Conservation (phyloP, 768 basidiomycete genomes). For the Pilatotrama ljubarskyi region DNA sequence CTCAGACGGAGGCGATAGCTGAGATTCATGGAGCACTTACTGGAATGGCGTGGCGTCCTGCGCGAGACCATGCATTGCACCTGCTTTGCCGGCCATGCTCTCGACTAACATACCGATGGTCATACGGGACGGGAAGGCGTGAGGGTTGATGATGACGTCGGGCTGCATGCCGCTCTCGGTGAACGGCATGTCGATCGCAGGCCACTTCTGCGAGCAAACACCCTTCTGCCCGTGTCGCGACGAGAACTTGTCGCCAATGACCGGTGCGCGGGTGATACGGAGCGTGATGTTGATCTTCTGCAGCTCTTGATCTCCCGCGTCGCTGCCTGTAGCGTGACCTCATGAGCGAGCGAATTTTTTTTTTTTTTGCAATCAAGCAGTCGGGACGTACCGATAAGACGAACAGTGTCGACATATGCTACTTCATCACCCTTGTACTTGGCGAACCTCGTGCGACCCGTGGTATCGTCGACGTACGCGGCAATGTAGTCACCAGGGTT, state of each 20-base stretch:
- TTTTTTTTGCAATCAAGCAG: not conserved
- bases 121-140: constrained; percentile 99
- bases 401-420: constrained; percentile 87
- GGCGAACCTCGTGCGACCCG: constrained; percentile 77
- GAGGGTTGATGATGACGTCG: constrained; percentile 99
- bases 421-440: constrained; percentile 98
- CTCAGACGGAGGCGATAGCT: not conserved
- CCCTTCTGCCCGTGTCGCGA: constrained; percentile 99
- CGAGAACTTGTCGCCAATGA: constrained; percentile 99
- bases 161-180: constrained; percentile 98
- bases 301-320: constrained; percentile 82
- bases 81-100: constrained; percentile 99
- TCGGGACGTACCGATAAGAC: constrained; percentile 69
- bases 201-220: constrained; percentile 99
- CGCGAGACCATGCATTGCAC: constrained; percentile 96
- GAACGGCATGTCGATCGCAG: constrained; percentile 97
- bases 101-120: constrained; percentile 99
- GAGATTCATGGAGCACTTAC: constrained; percentile 45
- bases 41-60: constrained; percentile 99
- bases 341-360: not conserved
- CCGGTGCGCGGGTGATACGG: constrained; percentile 90
- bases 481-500: constrained; percentile 77
- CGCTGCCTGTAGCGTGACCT: constrained; percentile 56
- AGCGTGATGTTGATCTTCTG: constrained; percentile 94
- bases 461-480: constrained; percentile 85